Conservation (phyloP, 768 basidiomycete genomes). For the Leccinum subgranulosum region DNA sequence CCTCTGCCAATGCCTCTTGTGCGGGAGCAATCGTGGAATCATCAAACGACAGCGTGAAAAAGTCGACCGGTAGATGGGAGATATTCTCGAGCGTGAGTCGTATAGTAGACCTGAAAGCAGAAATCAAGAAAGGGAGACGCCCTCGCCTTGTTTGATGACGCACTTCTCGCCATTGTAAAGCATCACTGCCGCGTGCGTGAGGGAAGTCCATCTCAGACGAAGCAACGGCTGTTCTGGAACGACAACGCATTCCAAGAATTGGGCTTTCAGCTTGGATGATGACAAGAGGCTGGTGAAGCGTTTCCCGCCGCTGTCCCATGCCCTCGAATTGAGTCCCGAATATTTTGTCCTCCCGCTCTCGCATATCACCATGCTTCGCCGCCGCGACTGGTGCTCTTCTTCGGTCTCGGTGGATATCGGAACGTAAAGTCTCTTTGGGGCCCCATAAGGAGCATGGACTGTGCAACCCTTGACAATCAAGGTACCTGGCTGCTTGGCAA, state of each 20-base stretch:
- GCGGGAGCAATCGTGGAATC: slow-evolving; percentile 83
- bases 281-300: slow-evolving; percentile 31
- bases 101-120: slow-evolving; percentile 62
- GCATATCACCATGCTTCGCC: slow-evolving; percentile 57
- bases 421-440: slow-evolving; percentile 66
- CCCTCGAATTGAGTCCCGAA: slow-evolving; percentile 67
- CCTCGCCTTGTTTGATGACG: slow-evolving; percentile 22
- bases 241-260: slow-evolving; percentile 78
- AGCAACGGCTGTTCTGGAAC: slow-evolving; percentile 86
- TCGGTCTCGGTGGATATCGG: slow-evolving; percentile 73
- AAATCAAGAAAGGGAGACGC: slow-evolving; percentile 1
- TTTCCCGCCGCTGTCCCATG: slow-evolving; percentile 52
- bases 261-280: slow-evolving; percentile 29
- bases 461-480: slow-evolving; percentile 76
- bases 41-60: slow-evolving; percentile 81
- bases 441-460: slow-evolving; percentile 73
- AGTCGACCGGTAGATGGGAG: slow-evolving; percentile 78
- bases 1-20: slow-evolving; percentile 74
- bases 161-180: slow-evolving; percentile 93
- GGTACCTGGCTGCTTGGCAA: slow-evolving; percentile 59
- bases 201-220: slow-evolving; percentile 80
- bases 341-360: slow-evolving; percentile 74
- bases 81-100: slow-evolving; percentile 90
- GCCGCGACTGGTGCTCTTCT: slow-evolving; percentile 54
- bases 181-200: slow-evolving; percentile 93